Evolutionary conservation across 208 protist species (phyloP), one percentile per base, ranked within the genome.

Genomic region (Leishmania tarentolae): DNA sequence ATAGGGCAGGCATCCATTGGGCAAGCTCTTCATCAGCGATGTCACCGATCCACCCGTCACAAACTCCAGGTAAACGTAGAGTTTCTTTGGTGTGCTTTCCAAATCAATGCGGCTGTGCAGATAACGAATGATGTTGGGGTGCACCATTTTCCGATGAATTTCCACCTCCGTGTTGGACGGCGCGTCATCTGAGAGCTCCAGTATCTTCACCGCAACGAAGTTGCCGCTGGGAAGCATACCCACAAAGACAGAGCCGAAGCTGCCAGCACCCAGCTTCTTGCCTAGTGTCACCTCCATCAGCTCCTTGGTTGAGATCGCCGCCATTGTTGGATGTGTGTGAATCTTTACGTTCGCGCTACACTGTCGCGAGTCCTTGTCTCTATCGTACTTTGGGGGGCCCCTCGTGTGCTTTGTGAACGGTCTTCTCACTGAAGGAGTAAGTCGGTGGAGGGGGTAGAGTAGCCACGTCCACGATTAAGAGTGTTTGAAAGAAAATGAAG

Each of bases 91-190:
- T 0, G 89, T 92, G 80, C 92, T 95, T 50, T 96, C 91, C n/a
- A 78, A 81, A 65, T 96, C 92, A 37, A 96, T 85, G 65, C 89
- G 87, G 76, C 93, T 97, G 86, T 96, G 92, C 78, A 98, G 74
- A 78, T 98, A 98, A 31, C 92, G 94, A 78, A 97, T 97, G 73
- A 98, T 96, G 86, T 98, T 98, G 35, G 95, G 91, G 82, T 98
- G 96, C 24, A 90, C 90, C 84, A 98, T 83, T 66, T 92, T 96
- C 68, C 91, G 89, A 83, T 98, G 93, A 77, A 98, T 96, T 81
- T 95, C 92, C 63, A 98, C 93, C 85, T 98, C 95, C 28, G 84
- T 96, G 84, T 95, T 96, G 28, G 87, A 88, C 47, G 92, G 91
- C 5, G 93, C 89, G 80, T 96, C 92, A 40, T 98, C 94, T 1